phyloP scores from a whole-genome alignment of 2,329 filamentous ascomycete genomes.

The Fusarium annulatum region DNA sequence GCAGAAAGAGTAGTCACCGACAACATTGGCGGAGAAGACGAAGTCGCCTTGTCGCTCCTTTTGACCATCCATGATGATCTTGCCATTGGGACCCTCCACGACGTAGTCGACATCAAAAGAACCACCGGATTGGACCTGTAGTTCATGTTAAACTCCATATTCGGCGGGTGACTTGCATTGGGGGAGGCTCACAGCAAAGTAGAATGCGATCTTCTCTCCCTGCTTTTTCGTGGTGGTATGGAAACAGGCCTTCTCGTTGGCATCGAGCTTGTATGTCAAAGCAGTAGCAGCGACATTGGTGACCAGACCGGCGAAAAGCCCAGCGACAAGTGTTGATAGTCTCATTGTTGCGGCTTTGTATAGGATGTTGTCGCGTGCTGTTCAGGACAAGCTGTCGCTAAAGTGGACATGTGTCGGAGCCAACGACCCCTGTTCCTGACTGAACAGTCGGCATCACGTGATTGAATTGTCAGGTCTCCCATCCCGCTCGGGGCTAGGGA shows the following conservation, averaged over 20 bases:
- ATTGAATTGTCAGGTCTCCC: background rate
- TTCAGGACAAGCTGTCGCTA: constrained; percentile 49
- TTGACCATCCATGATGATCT: constrained; percentile 83
- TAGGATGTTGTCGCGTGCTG: constrained; percentile 46
- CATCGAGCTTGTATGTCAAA: constrained; percentile 89
- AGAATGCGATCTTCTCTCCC: constrained; percentile 93
- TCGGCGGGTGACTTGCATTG: background rate
- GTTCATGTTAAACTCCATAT: constrained; percentile 18
- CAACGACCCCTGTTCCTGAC: background rate
- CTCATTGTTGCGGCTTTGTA: constrained; percentile 66
- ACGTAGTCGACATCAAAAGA: constrained; percentile 97
- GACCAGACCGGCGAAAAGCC: constrained; percentile 77
- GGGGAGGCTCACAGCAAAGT: constrained; percentile 85
- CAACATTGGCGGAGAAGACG: constrained; percentile 90
- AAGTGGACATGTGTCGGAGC: constrained; percentile 26
- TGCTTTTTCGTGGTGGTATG: constrained; percentile 81
- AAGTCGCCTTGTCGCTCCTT: constrained; percentile 98
- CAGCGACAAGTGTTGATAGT: constrained; percentile 68
- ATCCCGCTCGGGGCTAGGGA: background rate
- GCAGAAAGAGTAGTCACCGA: constrained; percentile 95
- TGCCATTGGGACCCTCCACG: constrained; percentile 84
- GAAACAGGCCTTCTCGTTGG: constrained; percentile 97
- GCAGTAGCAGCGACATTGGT: constrained; percentile 85
- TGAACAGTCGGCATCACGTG: background rate
- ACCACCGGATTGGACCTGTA: constrained; percentile 94